Base-by-base conservation (phyloP, 169 alveolate species). In the Plasmodium inui region DNA sequence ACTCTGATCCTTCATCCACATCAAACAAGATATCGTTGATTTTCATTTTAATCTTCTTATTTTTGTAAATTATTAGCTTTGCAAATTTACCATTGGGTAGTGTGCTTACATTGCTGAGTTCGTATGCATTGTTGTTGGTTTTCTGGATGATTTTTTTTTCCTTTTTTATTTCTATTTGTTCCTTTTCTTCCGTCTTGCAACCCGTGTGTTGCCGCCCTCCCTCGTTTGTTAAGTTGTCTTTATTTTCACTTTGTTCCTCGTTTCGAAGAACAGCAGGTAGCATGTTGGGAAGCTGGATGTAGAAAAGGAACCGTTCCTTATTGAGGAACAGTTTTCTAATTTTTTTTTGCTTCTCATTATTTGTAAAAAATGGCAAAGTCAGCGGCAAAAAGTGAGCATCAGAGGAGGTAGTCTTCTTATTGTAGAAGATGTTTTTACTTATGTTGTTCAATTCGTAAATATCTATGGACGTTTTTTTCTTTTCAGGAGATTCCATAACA, bases 31-130 rank as follows among this genome's bases (percentile, higher is more conserved):
- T 84, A 34, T 83, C 93, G 55, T 80, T 80, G 39, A 92, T 92
- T 92, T 92, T 90, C 95, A 90, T 90, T 90, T 90, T 90, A 39
- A 90, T 90, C 81, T 90, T 90, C 81, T 90, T 90, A 74, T 90
- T 90, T 70, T 90, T 90, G 83, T 90, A 90, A 28, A 90, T 74
- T 70, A 90, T 90, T 80, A 90, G 57, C 41, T 90, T 90, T 90
- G 85, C 95, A 81, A 90, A 81, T 81, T 90, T 90, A 32, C 95
- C 95, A 81, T 82, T 90, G 14, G 95, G 95, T 82, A 90, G 26
- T 41, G 83, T 81, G 22, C 53, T 81, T 41, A 90, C 28, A 71
- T 81, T 90, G 71, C 95, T 90, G 55, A 90, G 91, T 70, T 90
- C 70, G 41, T 90, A 90, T 26, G 61, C 28, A 19, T 50, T 53